A percentile compares a stretch with the other conserved stretches of the same genome.
Evolutionary conservation across 2,329 filamentous ascomycete species (phyloP).

Genomic region (Ramularia endophylla): DNA sequence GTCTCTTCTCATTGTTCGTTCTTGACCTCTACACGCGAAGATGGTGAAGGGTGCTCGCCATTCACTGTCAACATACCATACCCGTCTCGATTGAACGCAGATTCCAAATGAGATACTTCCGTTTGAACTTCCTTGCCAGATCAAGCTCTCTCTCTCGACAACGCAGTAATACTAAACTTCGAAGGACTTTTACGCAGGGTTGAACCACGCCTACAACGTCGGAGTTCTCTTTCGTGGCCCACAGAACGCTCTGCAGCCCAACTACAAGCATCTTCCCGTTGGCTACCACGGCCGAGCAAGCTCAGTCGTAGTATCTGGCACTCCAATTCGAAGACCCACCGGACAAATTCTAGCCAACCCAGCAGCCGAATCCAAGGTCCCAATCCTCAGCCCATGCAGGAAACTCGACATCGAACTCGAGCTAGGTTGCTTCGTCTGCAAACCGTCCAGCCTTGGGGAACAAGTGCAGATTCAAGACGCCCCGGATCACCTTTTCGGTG

Average conservation of each 20-base stretch:
- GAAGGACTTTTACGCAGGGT: slow-evolving; percentile 77
- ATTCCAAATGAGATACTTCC: too few species aligned
- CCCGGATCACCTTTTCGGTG: slow-evolving; percentile 67
- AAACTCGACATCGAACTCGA: slow-evolving; percentile 76
- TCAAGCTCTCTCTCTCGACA: too few species aligned
- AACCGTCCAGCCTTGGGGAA: slow-evolving; percentile 57
- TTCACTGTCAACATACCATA: too few species aligned
- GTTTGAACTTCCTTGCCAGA: too few species aligned
- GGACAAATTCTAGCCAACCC: slow-evolving; percentile 69
- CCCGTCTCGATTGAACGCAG: too few species aligned
- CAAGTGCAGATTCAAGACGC: slow-evolving; percentile 59
- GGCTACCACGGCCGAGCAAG: slow-evolving; percentile 76
- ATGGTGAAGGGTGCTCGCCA: too few species aligned
- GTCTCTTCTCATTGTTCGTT: not conserved
- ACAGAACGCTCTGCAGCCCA: slow-evolving; percentile 68
- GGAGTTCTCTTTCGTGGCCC: slow-evolving; percentile 68
- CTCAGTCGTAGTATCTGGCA: slow-evolving; percentile 68
- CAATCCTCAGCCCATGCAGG: slow-evolving; percentile 57
- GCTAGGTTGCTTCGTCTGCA: slow-evolving; percentile 67
- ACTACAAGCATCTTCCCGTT: slow-evolving; percentile 75
- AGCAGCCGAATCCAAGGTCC: slow-evolving; percentile 54
- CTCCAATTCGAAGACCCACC: slow-evolving; percentile 63
- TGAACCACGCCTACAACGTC: slow-evolving; percentile 70
- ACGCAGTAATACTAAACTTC: too few species aligned
- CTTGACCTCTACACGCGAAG: slow-evolving; percentile 7